phyloP scores from a whole-genome alignment of 352 stramenopile genomes.

The Salisapilia sapeloensis region DNA sequence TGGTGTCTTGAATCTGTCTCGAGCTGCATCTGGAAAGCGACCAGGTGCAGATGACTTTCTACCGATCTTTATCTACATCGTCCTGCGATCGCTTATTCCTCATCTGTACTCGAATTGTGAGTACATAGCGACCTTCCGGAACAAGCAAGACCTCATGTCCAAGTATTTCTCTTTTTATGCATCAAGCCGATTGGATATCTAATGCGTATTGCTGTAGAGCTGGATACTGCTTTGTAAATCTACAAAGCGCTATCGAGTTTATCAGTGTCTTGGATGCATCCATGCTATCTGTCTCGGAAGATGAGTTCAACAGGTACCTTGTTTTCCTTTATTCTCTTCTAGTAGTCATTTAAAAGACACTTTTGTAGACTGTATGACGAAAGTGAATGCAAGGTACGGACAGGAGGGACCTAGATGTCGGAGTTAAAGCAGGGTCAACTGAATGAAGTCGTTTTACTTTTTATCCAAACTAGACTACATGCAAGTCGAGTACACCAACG shows the following conservation, averaged over 20 bases:
- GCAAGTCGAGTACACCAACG: no score
- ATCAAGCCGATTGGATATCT: not conserved
- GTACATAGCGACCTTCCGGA: constrained; percentile 82
- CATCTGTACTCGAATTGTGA: constrained; percentile 79
- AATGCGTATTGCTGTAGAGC: constrained; percentile 14
- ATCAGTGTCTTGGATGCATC: constrained; percentile 70
- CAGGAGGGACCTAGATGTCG: no score
- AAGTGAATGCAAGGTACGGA: no score
- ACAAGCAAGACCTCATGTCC: constrained; percentile 80
- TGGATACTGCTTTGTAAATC: constrained; percentile 86
- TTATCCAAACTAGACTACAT: no score
- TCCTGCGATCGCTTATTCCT: constrained; percentile 81
- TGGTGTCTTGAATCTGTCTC: constrained; percentile 69
- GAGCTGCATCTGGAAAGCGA: constrained; percentile 39
- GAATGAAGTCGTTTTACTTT: no score
- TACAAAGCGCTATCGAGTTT: constrained; percentile 83
- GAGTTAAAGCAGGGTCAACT: no score
- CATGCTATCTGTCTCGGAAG: constrained; percentile 62
- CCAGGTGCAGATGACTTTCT: constrained; percentile 83
- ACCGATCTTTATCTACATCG: constrained; percentile 87
- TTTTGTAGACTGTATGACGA: constrained; percentile 5
- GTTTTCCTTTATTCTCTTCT: not conserved
- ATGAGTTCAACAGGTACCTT: constrained; percentile 61
- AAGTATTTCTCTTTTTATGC: constrained; percentile 25
- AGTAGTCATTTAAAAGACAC: not conserved